A percentile compares a stretch with the other conserved stretches of the same genome.
phyloP scores from a whole-genome alignment of 2,329 filamentous ascomycete genomes.

The Nigrospora osmanthi region DNA sequence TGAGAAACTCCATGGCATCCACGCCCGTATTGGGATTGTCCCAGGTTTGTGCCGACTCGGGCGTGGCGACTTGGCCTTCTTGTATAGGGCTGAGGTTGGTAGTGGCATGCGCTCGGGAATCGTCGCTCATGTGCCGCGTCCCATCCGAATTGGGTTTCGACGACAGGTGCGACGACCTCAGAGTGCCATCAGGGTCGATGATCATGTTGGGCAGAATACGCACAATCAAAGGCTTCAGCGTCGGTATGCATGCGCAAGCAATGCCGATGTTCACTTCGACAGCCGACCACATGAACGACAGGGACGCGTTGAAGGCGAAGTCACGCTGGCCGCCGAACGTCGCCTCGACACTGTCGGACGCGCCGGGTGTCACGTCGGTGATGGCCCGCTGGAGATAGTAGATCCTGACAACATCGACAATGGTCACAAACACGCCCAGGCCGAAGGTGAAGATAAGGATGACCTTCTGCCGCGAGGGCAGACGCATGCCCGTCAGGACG shows the following conservation, averaged over 20 bases:
- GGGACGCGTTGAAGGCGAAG: conserved; percentile 67
- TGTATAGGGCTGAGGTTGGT: conserved; percentile 2
- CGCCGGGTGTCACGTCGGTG: conserved; percentile 27
- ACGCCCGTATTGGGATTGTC: conserved; percentile 18
- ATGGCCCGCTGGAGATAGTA: conserved; percentile 79
- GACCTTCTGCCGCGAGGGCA: conserved; percentile 79
- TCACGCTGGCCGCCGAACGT: conserved; percentile 44
- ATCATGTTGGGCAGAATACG: conserved; percentile 50
- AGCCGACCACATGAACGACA: conserved; percentile 89
- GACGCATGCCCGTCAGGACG: conserved; percentile 75
- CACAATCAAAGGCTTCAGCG: conserved; percentile 76
- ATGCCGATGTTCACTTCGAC: conserved; percentile 89
- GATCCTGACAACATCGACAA: conserved; percentile 83
- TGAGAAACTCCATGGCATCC: conserved; percentile 37
- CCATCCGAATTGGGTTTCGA: conserved; percentile 16
- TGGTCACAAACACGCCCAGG: conserved; percentile 77
- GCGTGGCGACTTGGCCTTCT: conserved; percentile 5
- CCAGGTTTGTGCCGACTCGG: conserved; percentile 6
- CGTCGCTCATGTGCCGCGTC: conserved; percentile 13
- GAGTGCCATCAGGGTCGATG: conserved; percentile 39
- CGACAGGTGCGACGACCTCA: conserved; percentile 18
- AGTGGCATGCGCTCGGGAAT: conserved; percentile 5
- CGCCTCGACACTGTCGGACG: conserved; percentile 27
- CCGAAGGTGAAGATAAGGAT: conserved; percentile 82
- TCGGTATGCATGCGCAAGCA: conserved; percentile 86